A percentile compares a stretch with the other conserved stretches of the same genome.
Conservation (phyloP, 2,329 filamentous ascomycete species). For the Neoascochyta sp. region DNA sequence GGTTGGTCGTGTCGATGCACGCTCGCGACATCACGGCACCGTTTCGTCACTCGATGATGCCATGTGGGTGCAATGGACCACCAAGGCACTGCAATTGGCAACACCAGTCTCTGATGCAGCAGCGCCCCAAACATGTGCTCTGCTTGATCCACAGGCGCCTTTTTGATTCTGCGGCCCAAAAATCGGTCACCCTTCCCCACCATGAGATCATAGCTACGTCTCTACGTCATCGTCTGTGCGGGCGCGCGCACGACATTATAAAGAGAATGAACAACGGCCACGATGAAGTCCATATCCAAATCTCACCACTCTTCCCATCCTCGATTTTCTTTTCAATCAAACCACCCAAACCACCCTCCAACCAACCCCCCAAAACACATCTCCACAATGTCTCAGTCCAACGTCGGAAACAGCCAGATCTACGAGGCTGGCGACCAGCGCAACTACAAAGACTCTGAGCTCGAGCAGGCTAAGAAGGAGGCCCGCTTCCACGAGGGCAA, state of each 20-base stretch:
- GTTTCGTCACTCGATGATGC: too few relatives aligned
- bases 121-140: too few relatives aligned
- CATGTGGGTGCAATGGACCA: too few relatives aligned
- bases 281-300: constrained; percentile 1
- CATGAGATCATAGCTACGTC: constrained; percentile 20
- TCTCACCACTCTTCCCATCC: too few relatives aligned
- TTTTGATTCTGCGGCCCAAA: constrained; percentile 10
- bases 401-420: constrained; percentile 61
- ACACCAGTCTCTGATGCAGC: too few relatives aligned
- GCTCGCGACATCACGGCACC: too few relatives aligned
- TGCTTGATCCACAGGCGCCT: too few relatives aligned
- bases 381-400: constrained; percentile 54
- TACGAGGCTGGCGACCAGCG: constrained; percentile 78
- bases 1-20: too few relatives aligned
- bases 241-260: constrained; percentile 9
- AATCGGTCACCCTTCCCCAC: constrained; percentile 19
- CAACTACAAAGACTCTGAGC: constrained; percentile 55
- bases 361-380: constrained; percentile 3
- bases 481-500: constrained; percentile 70
- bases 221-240: constrained; percentile 19
- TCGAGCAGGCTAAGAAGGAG: constrained; percentile 51
- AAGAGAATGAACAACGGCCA: constrained; percentile 10
- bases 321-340: background rate
- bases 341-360: constrained; percentile 1
- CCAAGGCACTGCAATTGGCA: too few relatives aligned